Evolutionary conservation across 148 eudicot genomes (phyloP), one percentile per base, ranked within the genome.

Genomic region (Nyssa sinensis): DNA sequence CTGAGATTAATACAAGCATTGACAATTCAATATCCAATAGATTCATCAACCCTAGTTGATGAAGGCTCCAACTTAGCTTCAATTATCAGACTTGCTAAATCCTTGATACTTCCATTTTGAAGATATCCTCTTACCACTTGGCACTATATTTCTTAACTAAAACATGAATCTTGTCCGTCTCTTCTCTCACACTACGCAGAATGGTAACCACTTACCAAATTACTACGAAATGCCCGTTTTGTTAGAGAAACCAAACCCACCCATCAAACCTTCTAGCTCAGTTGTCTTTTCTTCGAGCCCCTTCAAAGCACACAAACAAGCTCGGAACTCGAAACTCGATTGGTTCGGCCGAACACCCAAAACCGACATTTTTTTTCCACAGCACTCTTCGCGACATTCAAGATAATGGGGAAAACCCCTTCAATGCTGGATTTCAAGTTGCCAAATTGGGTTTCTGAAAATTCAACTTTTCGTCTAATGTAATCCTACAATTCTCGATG

Each of bases 381-480:
- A 62, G 93, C 87, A 61, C 73, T 84, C 79, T 93, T 93, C 0
- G 93, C 94, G 39, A 90, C 93, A 89, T 76, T 89, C 91, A 58
- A 89, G 83, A 69, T 74, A 88, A 7, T 67, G n/a, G 78, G 78
- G 94, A 95, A 84, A 88, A 90, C 12, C 90, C 93, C 65, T 92
- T 93, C 73, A 95, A 82, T 21, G 94, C 96, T 27, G 89, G 89
- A 88, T 95, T 95, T 84, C 94, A 95, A 39, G 90, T 93, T 30
- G 21, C 64, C 85, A 92, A 87, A 83, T 82, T 81, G 24, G 97
- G 99, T 67, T 66, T 90, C 94, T 92, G 78, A 75, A 47, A 85
- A 44, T 83, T 81, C 76, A 95, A 77, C 77, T 86, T 89, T 86
- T 95, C 99, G 67, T 95, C 94, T 58, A 88, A 55, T 25, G 77